phyloP scores from a whole-genome alignment of 1,284 basidiomycete species.

The Trichosporon asahii region DNA sequence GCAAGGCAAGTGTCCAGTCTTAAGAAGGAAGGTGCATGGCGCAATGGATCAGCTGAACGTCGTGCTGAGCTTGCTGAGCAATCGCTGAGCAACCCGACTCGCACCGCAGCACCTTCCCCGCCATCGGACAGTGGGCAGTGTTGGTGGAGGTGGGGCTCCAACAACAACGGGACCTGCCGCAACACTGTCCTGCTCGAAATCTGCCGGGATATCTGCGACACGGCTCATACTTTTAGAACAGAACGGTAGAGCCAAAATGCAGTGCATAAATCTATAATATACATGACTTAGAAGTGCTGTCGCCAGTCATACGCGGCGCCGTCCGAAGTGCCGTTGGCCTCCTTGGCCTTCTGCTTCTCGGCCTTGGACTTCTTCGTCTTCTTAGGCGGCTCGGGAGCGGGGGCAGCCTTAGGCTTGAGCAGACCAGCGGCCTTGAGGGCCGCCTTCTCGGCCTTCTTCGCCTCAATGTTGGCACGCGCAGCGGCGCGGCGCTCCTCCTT shows the following conservation, averaged over 20 bases:
- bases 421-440: background rate
- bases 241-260: background rate
- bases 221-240: background rate
- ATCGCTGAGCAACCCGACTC: background rate
- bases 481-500: conserved; percentile 10
- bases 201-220: no score
- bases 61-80: background rate
- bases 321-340: conserved; percentile 10
- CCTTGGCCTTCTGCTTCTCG: conserved; percentile 25
- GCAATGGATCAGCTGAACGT: background rate
- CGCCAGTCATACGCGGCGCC: background rate
- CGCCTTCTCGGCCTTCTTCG: conserved; percentile 6
- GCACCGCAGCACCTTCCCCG: background rate
- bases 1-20: background rate
- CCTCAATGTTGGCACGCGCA: conserved; percentile 2
- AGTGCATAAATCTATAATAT: conserved; percentile 8
- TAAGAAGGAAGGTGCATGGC: background rate
- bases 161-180: no score
- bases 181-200: no score
- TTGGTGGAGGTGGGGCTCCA: background rate
- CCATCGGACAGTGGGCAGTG: background rate
- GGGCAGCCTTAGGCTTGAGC: conserved; percentile 17
- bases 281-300: conserved; percentile 23
- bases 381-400: conserved; percentile 12
- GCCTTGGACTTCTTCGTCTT: conserved; percentile 20